phyloP scores from a whole-genome alignment of 2,329 filamentous ascomycete species.

The Xylaria sp. region DNA sequence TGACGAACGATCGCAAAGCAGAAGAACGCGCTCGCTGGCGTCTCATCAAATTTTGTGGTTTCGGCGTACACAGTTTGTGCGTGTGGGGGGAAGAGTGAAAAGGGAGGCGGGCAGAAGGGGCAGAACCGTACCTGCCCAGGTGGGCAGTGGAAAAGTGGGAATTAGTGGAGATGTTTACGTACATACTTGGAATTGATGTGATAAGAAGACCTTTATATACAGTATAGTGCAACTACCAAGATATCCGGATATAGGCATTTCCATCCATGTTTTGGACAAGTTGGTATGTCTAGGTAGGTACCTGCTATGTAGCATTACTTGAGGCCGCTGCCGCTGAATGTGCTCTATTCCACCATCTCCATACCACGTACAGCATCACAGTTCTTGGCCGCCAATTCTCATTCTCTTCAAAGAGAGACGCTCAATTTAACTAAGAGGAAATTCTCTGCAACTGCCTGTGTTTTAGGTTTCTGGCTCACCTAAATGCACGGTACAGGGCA shows the following conservation, averaged over 20 bases:
- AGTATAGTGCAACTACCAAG: background rate
- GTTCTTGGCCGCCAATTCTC: background rate
- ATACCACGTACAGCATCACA: conserved; percentile 2
- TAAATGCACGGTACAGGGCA: background rate
- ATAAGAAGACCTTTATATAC: background rate
- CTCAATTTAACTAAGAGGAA: conserved; percentile 1
- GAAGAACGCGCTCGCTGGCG: conserved; percentile 34
- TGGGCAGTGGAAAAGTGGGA: background rate
- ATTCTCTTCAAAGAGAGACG: conserved; percentile 12
- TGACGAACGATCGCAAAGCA: conserved; percentile 36
- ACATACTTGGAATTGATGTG: background rate
- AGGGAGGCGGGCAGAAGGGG: conserved; percentile 38
- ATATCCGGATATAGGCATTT: background rate
- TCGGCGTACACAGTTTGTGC: conserved; percentile 46
- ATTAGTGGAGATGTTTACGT: background rate
- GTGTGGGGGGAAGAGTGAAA: conserved; percentile 40
- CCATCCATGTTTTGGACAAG: background rate
- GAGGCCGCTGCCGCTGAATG: background rate
- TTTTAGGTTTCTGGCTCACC: background rate
- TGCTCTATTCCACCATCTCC: background rate
- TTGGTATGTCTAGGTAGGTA: background rate
- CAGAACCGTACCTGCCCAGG: conserved; percentile 34
- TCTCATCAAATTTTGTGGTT: conserved; percentile 46
- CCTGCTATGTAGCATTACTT: background rate
- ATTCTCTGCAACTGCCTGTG: background rate